Conservation (phyloP, 2,329 filamentous ascomycete genomes). For the Penicillium sp. region DNA sequence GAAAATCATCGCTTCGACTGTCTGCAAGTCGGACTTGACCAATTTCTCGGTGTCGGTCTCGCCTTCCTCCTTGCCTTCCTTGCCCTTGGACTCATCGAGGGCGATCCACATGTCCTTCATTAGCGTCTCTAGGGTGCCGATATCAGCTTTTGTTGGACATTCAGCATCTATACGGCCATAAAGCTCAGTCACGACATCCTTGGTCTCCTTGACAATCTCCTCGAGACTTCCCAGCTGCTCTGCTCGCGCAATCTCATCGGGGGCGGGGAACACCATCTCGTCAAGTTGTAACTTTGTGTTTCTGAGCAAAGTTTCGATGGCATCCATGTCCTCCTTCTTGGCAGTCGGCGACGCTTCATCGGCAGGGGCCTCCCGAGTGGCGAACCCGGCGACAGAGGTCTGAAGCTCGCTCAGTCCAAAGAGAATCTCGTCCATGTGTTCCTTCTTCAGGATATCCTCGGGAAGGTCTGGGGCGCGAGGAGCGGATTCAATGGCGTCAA, state of each 20-base stretch:
- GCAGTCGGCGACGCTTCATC: slow-evolving; percentile 58
- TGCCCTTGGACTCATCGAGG: slow-evolving; percentile 71
- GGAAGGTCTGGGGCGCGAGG: slow-evolving; percentile 44
- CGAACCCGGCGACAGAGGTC: slow-evolving; percentile 59
- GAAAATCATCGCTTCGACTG: slow-evolving; percentile 79
- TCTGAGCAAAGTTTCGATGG: slow-evolving; percentile 85
- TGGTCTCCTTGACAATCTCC: slow-evolving; percentile 73
- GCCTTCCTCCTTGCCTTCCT: slow-evolving; percentile 48
- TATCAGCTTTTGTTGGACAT: slow-evolving; percentile 76
- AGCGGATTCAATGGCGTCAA: slow-evolving; percentile 72
- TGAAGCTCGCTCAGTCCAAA: slow-evolving; percentile 59
- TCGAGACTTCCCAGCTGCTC: slow-evolving; percentile 68
- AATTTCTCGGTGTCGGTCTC: slow-evolving; percentile 63
- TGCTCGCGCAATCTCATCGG: slow-evolving; percentile 68
- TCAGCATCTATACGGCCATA: slow-evolving; percentile 69
- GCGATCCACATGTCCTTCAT: slow-evolving; percentile 76
- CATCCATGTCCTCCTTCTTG: slow-evolving; percentile 82
- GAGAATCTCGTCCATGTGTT: slow-evolving; percentile 54
- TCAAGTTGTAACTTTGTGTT: slow-evolving; percentile 90
- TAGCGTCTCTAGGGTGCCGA: slow-evolving; percentile 76
- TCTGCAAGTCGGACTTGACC: slow-evolving; percentile 80
- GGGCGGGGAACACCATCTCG: slow-evolving; percentile 70
- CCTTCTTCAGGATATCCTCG: slow-evolving; percentile 51
- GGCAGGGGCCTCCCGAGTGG: slow-evolving; percentile 46
- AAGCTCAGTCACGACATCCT: slow-evolving; percentile 71